Percentiles rank a stretch among this genome's conserved stretches.
These are phyloP conservation scores for Blastobotrys proliferans DNA, from an alignment of 1,139 yeast species.

Conservation along the genomic window DNA sequence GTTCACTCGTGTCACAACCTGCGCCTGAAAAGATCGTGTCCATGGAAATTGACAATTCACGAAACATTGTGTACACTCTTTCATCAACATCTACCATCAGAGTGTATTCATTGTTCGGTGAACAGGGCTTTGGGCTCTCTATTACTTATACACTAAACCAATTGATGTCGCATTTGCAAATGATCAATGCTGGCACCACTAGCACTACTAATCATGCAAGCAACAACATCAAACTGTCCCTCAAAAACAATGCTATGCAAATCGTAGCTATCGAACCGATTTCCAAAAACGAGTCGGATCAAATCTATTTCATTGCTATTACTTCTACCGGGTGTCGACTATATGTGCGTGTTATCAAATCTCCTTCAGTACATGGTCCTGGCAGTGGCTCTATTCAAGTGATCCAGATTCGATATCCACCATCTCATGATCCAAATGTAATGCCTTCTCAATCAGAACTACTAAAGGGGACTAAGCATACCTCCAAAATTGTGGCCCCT, in stretches of 20 bases:
- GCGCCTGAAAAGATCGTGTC: slow-evolving; percentile 58
- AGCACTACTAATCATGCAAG: neutral
- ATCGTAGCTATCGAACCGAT: slow-evolving; percentile 64
- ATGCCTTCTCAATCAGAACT: slow-evolving; percentile 34
- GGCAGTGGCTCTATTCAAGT: slow-evolving; percentile 31
- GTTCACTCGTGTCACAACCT: slow-evolving; percentile 22
- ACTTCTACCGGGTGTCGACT: slow-evolving; percentile 83
- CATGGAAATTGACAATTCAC: slow-evolving; percentile 68
- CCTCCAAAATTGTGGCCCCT: slow-evolving; percentile 65
- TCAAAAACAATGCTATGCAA: slow-evolving; percentile 35
- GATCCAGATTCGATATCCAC: slow-evolving; percentile 36
- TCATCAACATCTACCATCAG: slow-evolving; percentile 81
- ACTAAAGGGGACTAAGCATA: slow-evolving; percentile 36
- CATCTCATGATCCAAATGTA: slow-evolving; percentile 17
- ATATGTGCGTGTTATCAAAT: slow-evolving; percentile 40
- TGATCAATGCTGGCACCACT: slow-evolving; percentile 32
- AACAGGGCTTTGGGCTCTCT: slow-evolving; percentile 38
- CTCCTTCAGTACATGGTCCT: slow-evolving; percentile 24
- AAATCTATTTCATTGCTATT: slow-evolving; percentile 76
- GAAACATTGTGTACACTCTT: slow-evolving; percentile 74
- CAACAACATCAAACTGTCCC: neutral
- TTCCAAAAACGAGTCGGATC: slow-evolving; percentile 57
- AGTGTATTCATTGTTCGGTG: slow-evolving; percentile 55
- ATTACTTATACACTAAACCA: slow-evolving; percentile 33
- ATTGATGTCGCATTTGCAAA: slow-evolving; percentile 33